phyloP scores from a whole-genome alignment of 2,329 filamentous ascomycete genomes.

The Aspergillus uvarum region DNA sequence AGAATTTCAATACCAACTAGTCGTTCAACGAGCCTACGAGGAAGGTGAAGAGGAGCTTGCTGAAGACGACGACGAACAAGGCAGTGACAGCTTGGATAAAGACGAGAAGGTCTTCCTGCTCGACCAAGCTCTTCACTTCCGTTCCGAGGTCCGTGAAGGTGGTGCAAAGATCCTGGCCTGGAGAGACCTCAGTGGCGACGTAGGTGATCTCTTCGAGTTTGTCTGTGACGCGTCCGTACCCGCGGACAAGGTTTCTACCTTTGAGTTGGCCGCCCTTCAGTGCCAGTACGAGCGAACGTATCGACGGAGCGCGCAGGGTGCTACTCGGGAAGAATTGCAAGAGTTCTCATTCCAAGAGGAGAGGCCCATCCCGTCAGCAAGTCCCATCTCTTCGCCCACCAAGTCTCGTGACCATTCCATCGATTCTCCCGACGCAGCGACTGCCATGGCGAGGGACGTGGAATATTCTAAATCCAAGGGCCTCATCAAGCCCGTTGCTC shows the following conservation, averaged over 20 bases:
- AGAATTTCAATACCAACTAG: slow-evolving; percentile 95
- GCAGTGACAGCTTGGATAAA: slow-evolving; percentile 76
- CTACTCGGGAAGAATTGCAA: slow-evolving; percentile 75
- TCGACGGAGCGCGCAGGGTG: slow-evolving; percentile 73
- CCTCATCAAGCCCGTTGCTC: slow-evolving; percentile 36
- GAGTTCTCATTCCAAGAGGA: slow-evolving; percentile 76
- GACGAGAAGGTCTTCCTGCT: slow-evolving; percentile 97
- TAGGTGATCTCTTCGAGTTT: slow-evolving; percentile 95
- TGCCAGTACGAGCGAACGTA: slow-evolving; percentile 99
- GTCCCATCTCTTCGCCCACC: slow-evolving; percentile 53
- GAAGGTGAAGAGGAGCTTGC: slow-evolving; percentile 94
- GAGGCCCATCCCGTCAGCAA: slow-evolving; percentile 60
- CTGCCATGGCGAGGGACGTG: slow-evolving; percentile 48
- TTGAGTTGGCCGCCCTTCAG: slow-evolving; percentile 79
- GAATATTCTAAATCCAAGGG: slow-evolving; percentile 44
- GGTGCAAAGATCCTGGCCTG: slow-evolving; percentile 88
- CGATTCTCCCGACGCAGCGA: slow-evolving; percentile 43
- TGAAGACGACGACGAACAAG: slow-evolving; percentile 85
- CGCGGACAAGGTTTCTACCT: slow-evolving; percentile 70
- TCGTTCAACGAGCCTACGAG: slow-evolving; percentile 93
- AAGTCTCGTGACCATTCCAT: slow-evolving; percentile 35
- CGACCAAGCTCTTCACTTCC: slow-evolving; percentile 87
- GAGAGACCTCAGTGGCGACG: slow-evolving; percentile 91
- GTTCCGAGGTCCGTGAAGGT: slow-evolving; percentile 75
- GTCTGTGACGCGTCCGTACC: slow-evolving; percentile 78